Percentiles rank a stretch among this genome's conserved stretches.
Conservation (phyloP, 2,329 filamentous ascomycete genomes). For the Ophiostoma himal-ulmi region DNA sequence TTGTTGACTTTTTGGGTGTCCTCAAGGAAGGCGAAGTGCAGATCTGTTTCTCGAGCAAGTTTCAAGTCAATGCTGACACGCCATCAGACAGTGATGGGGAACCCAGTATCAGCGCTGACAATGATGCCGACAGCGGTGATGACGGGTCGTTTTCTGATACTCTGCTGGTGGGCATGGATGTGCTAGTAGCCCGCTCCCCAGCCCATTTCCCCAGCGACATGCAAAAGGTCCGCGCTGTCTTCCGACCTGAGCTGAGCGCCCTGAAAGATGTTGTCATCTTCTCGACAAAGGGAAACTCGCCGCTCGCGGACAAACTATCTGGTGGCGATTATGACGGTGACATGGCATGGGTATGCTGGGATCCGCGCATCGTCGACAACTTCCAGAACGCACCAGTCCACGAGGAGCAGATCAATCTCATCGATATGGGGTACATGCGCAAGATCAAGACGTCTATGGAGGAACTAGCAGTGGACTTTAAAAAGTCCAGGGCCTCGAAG, state of each 20-base stretch:
- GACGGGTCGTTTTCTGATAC: conserved; percentile 45
- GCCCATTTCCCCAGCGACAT: conserved; percentile 67
- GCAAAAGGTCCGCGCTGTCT: conserved; percentile 58
- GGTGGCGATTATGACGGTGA: conserved; percentile 82
- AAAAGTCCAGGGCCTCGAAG: too few species aligned
- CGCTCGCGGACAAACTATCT: conserved; percentile 64
- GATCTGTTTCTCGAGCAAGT: conserved; percentile 61
- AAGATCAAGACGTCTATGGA: conserved; percentile 44
- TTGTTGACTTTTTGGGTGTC: conserved; percentile 58
- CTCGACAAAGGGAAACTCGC: conserved; percentile 52
- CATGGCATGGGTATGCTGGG: conserved; percentile 72
- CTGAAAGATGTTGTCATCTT: conserved; percentile 80
- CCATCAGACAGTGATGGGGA: conserved; percentile 49
- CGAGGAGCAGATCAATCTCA: conserved; percentile 38
- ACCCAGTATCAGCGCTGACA: conserved; percentile 39
- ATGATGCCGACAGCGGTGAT: conserved; percentile 31
- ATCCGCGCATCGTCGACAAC: conserved; percentile 56
- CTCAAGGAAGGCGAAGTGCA: conserved; percentile 62
- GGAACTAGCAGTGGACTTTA: conserved; percentile 35
- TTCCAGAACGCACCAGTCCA: conserved; percentile 58
- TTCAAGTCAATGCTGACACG: conserved; percentile 49
- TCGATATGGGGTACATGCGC: conserved; percentile 43
- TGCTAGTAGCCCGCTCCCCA: conserved; percentile 64
- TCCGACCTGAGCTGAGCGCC: conserved; percentile 54
- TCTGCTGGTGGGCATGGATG: conserved; percentile 50